A percentile compares a stretch with the other conserved stretches of the same genome.
phyloP scores from a whole-genome alignment of 179 eudicot species.

The Sideroxylon spinosum region DNA sequence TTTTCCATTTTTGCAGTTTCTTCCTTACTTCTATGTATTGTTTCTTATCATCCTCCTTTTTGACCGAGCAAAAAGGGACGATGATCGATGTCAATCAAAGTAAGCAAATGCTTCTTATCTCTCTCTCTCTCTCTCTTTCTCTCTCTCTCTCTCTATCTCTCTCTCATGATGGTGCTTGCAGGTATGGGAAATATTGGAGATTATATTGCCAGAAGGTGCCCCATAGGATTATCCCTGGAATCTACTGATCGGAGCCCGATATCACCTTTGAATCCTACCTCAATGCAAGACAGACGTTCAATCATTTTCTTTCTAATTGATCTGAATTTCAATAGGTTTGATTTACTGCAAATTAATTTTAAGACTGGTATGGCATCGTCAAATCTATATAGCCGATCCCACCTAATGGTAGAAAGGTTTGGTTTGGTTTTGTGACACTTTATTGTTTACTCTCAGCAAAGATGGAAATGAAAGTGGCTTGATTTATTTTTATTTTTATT shows the following conservation, averaged over 20 bases:
- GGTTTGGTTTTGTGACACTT: too few species aligned
- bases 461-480: too few species aligned
- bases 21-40: constrained; percentile 87
- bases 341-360: too few species aligned
- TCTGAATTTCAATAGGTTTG: too few species aligned
- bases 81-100: constrained; percentile 87
- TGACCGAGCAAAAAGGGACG: constrained; percentile 93
- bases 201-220: constrained; percentile 81
- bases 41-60: constrained; percentile 83
- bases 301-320: too few species aligned
- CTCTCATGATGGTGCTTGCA: constrained; percentile 28
- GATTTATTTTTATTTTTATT: too few species aligned
- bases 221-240: constrained; percentile 72
- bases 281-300: too few species aligned
- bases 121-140: not conserved
- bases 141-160: not conserved
- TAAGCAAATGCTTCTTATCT: constrained; percentile 35
- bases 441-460: too few species aligned
- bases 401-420: too few species aligned
- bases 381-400: too few species aligned
- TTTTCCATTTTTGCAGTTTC: constrained; percentile 48
- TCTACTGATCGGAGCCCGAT: constrained; percentile 37
- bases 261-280: not conserved
- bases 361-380: too few species aligned
- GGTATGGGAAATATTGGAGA: constrained; percentile 97